phyloP scores from a whole-genome alignment of 2,329 filamentous ascomycete genomes.

The Periconia sp. region DNA sequence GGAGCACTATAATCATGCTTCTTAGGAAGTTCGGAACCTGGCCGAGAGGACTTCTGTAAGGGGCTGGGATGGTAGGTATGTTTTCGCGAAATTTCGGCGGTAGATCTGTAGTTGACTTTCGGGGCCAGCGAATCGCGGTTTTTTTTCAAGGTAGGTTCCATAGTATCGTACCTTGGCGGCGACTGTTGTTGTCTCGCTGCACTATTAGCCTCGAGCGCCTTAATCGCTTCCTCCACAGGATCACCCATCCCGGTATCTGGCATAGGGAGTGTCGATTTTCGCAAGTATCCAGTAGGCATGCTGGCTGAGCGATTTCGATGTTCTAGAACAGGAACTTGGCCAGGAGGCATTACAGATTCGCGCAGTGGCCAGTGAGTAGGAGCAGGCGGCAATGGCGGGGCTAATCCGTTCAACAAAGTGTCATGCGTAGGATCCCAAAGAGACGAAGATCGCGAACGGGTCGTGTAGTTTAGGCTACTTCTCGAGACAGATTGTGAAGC shows the following conservation, averaged over 20 bases:
- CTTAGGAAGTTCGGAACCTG: background rate
- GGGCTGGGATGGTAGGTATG: too few species aligned
- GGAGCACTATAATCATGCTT: background rate
- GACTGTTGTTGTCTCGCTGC: background rate
- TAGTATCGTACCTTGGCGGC: slow-evolving; percentile 8
- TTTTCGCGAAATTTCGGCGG: background rate
- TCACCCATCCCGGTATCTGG: slow-evolving; percentile 10
- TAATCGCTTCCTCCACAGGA: slow-evolving; percentile 8
- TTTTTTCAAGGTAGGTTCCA: background rate
- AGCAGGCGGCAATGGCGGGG: slow-evolving; percentile 36
- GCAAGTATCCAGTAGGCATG: slow-evolving; percentile 3
- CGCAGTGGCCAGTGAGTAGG: slow-evolving; percentile 36
- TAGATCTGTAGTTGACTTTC: too few species aligned
- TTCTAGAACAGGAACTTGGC: slow-evolving; percentile 10
- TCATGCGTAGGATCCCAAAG: slow-evolving; percentile 25
- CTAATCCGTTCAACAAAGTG: slow-evolving; percentile 17
- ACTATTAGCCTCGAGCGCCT: slow-evolving; percentile 10
- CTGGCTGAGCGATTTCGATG: slow-evolving; percentile 2
- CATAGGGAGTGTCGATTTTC: background rate
- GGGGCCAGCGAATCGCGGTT: background rate
- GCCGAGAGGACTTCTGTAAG: background rate
- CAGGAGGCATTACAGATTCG: slow-evolving; percentile 20
- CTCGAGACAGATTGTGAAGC: slow-evolving; percentile 21
- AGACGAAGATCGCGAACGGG: slow-evolving; percentile 18
- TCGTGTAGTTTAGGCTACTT: slow-evolving; percentile 16